Conservation (phyloP, 225 moss, liverwort and hornwort species). For the Pseudisothecium myosuroides region DNA sequence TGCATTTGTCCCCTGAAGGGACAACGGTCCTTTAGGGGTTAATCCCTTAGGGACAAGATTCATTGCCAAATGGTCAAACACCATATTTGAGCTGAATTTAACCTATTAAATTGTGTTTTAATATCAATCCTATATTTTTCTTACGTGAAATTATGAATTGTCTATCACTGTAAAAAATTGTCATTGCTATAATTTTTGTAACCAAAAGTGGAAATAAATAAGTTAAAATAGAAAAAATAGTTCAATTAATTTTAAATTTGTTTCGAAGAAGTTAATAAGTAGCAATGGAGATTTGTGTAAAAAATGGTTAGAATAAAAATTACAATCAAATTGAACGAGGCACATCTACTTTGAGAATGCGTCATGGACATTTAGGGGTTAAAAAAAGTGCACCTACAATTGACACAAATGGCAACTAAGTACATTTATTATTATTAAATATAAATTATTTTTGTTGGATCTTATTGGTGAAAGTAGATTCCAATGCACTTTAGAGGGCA, state of each 20-base stretch:
- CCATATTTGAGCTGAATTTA: not conserved
- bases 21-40: too few relatives aligned
- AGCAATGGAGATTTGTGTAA: not conserved
- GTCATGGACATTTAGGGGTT: not conserved
- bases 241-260: not conserved
- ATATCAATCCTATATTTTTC: not conserved
- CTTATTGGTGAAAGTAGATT: too few relatives aligned
- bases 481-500: too few relatives aligned
- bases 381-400: not conserved
- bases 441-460: too few relatives aligned
- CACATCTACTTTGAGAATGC: not conserved
- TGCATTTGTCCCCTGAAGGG: too few relatives aligned
- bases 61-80: not conserved
- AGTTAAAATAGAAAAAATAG: not conserved
- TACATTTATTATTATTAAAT: not conserved
- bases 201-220: not conserved
- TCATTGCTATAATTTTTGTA: not conserved
- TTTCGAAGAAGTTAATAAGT: too few relatives aligned
- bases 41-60: too few relatives aligned
- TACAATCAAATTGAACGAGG: not conserved
- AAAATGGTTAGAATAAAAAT: not conserved
- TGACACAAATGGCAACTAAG: not conserved
- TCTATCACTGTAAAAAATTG: not conserved
- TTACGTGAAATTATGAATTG: not conserved
- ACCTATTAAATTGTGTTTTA: not conserved